Evolutionary conservation across 1,139 yeast species (phyloP), one percentile per base, ranked within the genome.

Genomic region (Yamadazyma diddensiae): DNA sequence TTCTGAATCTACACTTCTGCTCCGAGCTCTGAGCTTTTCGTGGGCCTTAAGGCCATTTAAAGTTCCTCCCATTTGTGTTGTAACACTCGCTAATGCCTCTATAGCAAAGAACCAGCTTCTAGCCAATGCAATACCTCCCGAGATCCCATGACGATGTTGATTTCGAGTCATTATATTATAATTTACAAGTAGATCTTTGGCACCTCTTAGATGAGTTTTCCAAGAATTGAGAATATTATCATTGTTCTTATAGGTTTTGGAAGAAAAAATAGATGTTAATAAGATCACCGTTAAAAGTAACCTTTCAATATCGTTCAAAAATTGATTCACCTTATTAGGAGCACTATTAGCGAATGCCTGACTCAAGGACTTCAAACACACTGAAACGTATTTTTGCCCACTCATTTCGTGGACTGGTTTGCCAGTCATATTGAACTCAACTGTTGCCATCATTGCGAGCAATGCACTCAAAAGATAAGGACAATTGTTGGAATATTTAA

Each of bases 51-150:
- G 15, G 5, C 25, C 15, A 9, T 18, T 48, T 22, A 59, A 41
- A 2, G 68, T 53, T 0, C 67, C 65, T 2, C 71, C 70, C 13
- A 48, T 36, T 2, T 59, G 47, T 2, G 64, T 51, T 34, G 55
- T 47, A 20, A 63, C 43, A 9, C 62, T 59, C 1, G 72, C 72
- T 13, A 62, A 37, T 5, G 62, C 45, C 37, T 67, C 73, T 28
- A 67, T 59, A 9, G 72, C 67, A 41, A 62, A 65, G 39, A 65
- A 67, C 73, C 73, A 67, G n/a, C 59, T 57, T 36, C 62, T 60
- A 1, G 73, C 71, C 7, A 67, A 47, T 1, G 73, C 70, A n/a
- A 66, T 44, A 2, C 71, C 73, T n/a, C 57, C 52, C 11, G 62
- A 52, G 27, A 59, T 45, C 27, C 42, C 33, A 11, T 35, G 33